Conservation (phyloP, 495 filamentous ascomycete species). For the Parathielavia appendiculata region DNA sequence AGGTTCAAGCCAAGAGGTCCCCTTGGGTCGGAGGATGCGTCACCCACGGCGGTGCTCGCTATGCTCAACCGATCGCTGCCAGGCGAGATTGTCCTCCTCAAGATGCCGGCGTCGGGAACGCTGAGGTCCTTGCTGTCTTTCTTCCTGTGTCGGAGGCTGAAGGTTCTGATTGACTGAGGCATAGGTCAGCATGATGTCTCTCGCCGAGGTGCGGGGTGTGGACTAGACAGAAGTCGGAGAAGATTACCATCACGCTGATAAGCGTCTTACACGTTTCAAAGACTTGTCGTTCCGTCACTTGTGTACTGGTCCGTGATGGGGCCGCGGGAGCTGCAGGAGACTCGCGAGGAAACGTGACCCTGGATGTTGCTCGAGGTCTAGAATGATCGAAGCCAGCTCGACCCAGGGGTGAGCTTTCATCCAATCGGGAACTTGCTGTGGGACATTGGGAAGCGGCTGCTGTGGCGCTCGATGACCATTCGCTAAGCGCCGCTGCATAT, state of each 20-base stretch:
- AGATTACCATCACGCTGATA: neutral
- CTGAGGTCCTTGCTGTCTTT: neutral
- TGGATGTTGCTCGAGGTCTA: too few relatives aligned
- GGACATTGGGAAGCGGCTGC: too few relatives aligned
- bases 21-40: slow-evolving; percentile 10
- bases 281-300: too few relatives aligned
- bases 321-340: too few relatives aligned
- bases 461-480: too few relatives aligned
- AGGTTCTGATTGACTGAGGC: neutral
- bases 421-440: too few relatives aligned
- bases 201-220: neutral
- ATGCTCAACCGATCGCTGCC: neutral
- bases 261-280: too few relatives aligned
- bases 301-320: too few relatives aligned
- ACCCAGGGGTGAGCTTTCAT: too few relatives aligned
- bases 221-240: neutral
- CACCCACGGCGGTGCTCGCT: neutral
- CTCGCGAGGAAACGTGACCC: too few relatives aligned
- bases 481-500: too few relatives aligned
- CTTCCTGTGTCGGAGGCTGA: neutral
- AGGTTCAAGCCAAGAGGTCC: slow-evolving; percentile 18
- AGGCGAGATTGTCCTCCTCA: neutral
- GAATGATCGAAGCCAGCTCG: too few relatives aligned
- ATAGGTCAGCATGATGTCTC: neutral
- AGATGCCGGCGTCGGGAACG: neutral